phyloP scores from a whole-genome alignment of 805 yeast species.

The Blastobotrys chiropterorum region DNA sequence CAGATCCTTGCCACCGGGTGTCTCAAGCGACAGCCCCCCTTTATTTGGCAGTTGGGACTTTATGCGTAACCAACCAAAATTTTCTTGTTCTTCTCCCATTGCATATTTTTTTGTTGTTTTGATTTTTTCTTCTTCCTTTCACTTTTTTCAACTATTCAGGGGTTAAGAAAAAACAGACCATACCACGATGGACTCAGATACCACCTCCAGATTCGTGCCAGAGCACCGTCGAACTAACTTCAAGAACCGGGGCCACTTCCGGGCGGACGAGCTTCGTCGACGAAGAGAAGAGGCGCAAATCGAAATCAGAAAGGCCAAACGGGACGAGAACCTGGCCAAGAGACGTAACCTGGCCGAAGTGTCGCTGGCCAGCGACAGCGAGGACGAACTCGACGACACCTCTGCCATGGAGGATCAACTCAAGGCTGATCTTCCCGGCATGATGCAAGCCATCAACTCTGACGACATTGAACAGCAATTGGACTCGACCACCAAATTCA shows the following conservation, averaged over 20 bases:
- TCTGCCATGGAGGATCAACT: slow-evolving; percentile 29
- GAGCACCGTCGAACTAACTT: slow-evolving; percentile 96
- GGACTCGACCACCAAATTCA: slow-evolving; percentile 84
- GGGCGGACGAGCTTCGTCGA: slow-evolving; percentile 93
- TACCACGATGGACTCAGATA: slow-evolving; percentile 20
- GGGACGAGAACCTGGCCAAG: slow-evolving; percentile 91
- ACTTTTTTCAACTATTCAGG: neutral
- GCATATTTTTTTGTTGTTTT: slow-evolving; percentile 2
- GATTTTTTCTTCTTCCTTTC: neutral
- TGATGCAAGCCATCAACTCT: slow-evolving; percentile 76
- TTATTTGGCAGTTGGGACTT: neutral
- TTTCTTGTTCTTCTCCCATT: slow-evolving; percentile 1
- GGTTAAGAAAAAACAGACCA: neutral
- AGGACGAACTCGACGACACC: slow-evolving; percentile 48
- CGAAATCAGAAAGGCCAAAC: slow-evolving; percentile 89
- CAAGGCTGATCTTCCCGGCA: slow-evolving; percentile 63
- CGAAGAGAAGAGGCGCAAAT: slow-evolving; percentile 97
- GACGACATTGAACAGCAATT: slow-evolving; percentile 72
- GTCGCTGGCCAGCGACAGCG: slow-evolving; percentile 41
- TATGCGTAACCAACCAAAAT: neutral
- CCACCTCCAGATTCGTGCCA: slow-evolving; percentile 63
- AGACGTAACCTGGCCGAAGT: slow-evolving; percentile 68
- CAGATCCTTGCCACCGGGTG: neutral
- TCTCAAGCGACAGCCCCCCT: neutral
- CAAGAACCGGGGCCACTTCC: slow-evolving; percentile 90